Conservation (phyloP, 495 filamentous ascomycete species). For the Xylaria intraflava region DNA sequence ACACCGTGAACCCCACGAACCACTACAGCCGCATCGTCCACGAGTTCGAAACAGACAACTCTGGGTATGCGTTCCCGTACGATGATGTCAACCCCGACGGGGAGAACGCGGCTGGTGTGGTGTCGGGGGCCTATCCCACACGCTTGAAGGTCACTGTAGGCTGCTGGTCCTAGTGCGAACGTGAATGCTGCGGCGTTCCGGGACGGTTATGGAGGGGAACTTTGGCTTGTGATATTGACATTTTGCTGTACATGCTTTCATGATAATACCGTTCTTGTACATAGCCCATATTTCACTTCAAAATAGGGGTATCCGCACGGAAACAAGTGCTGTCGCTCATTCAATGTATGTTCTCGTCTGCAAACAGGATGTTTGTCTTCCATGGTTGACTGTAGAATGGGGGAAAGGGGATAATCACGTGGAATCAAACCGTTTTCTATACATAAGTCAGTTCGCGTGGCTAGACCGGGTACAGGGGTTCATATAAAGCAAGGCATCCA, state of each 20-base stretch:
- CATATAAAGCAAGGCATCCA: too few species aligned
- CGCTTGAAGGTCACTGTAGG: constrained; percentile 27
- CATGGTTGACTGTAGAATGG: too few species aligned
- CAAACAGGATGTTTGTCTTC: too few species aligned
- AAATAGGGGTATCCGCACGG: neutral
- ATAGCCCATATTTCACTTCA: too few species aligned
- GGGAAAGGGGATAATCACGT: too few species aligned
- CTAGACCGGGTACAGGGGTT: too few species aligned
- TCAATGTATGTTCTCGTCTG: too few species aligned
- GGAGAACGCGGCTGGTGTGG: constrained; percentile 30
- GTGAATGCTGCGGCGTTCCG: neutral
- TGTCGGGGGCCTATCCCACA: constrained; percentile 23
- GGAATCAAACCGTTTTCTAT: too few species aligned
- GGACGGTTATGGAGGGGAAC: neutral
- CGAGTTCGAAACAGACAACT: constrained; percentile 33
- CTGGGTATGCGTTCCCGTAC: constrained; percentile 44
- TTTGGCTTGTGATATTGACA: neutral
- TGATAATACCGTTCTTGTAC: too few species aligned
- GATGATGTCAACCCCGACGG: constrained; percentile 42
- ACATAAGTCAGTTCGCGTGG: too few species aligned
- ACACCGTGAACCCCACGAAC: constrained; percentile 32
- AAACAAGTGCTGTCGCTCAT: neutral
- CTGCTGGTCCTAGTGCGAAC: constrained; percentile 8
- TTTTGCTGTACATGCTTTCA: constrained; percentile 3
- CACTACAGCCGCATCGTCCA: constrained; percentile 41